These are phyloP conservation scores for Suhomyces vadensis DNA, from an alignment of 805 yeast genomes.

Conservation along the genomic window DNA sequence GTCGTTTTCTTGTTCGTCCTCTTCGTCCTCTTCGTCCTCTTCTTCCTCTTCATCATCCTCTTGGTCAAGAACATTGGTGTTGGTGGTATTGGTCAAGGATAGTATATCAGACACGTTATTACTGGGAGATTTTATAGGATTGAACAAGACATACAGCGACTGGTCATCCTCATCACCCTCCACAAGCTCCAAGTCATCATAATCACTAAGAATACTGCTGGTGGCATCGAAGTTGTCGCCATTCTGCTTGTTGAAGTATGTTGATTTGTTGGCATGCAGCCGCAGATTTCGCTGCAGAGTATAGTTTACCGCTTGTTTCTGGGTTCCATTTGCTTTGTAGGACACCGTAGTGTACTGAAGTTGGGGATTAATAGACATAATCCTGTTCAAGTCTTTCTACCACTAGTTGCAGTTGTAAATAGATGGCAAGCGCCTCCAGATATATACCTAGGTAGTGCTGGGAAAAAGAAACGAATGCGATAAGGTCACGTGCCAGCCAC, in stretches of 20 bases:
- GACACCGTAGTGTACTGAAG: conserved; percentile 10
- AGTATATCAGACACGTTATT: conserved; percentile 14
- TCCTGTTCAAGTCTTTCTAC: not conserved
- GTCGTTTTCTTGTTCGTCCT: conserved; percentile 7
- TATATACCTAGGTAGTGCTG: not conserved
- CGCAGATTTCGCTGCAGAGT: not conserved
- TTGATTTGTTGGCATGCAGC: not conserved
- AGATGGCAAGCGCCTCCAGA: too few species aligned
- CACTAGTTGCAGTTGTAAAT: too few species aligned
- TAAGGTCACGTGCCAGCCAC: conserved; percentile 10
- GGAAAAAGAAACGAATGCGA: conserved; percentile 3
- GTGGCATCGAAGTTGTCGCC: conserved; percentile 13
- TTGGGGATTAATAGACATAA: conserved; percentile 11
- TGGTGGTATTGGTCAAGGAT: conserved; percentile 14
- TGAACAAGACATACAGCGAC: conserved; percentile 17
- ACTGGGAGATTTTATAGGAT: conserved; percentile 9
- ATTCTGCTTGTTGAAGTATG: not conserved
- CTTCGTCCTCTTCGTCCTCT: conserved; percentile 11
- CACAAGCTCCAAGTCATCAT: conserved; percentile 13
- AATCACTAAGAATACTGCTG: conserved; percentile 16
- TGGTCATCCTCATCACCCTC: conserved; percentile 14
- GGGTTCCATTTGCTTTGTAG: conserved; percentile 7
- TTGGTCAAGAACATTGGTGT: conserved; percentile 3
- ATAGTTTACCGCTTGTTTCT: not conserved
- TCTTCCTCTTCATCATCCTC: conserved; percentile 8